phyloP scores from a whole-genome alignment of 768 basidiomycete genomes.

The Artomyces pyxidatus region DNA sequence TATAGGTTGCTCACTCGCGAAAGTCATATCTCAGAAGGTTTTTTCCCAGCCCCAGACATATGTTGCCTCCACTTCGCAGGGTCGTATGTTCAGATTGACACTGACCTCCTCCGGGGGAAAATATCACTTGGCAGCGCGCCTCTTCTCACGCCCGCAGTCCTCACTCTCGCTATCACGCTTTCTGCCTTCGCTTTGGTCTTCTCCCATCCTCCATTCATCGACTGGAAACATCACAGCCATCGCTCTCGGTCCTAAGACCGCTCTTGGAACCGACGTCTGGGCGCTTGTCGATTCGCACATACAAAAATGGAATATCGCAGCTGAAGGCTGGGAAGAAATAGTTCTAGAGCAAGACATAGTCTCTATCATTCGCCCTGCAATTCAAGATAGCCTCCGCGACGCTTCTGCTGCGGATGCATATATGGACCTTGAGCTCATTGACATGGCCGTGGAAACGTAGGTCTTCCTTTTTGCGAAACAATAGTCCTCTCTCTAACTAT shows the following conservation, averaged over 20 bases:
- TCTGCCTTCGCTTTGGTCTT: constrained; percentile 35
- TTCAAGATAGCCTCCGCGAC: constrained; percentile 34
- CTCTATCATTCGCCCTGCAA: constrained; percentile 35
- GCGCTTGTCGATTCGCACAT: constrained; percentile 57
- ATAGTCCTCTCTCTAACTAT: background rate
- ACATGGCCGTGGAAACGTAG: constrained; percentile 55
- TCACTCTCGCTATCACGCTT: constrained; percentile 37
- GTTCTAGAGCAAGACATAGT: constrained; percentile 49
- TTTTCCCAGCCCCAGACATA: constrained; percentile 50
- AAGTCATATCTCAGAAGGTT: constrained; percentile 1
- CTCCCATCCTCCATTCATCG: constrained; percentile 34
- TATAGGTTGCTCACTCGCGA: background rate
- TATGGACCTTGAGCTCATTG: constrained; percentile 67
- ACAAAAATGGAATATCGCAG: constrained; percentile 62
- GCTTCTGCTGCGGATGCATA: constrained; percentile 34
- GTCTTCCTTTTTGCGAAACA: constrained; percentile 13
- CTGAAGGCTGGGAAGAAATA: constrained; percentile 66
- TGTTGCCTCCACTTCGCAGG: constrained; percentile 59
- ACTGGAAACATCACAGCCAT: constrained; percentile 61
- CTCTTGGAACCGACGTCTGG: constrained; percentile 54
- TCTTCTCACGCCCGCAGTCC: constrained; percentile 50
- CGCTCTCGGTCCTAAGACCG: constrained; percentile 36
- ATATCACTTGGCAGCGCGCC: constrained; percentile 47
- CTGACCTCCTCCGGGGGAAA: constrained; percentile 65
- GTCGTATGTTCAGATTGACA: constrained; percentile 54